phyloP scores from a whole-genome alignment of 345 rosid species.

The Orychophragmus violaceus region DNA sequence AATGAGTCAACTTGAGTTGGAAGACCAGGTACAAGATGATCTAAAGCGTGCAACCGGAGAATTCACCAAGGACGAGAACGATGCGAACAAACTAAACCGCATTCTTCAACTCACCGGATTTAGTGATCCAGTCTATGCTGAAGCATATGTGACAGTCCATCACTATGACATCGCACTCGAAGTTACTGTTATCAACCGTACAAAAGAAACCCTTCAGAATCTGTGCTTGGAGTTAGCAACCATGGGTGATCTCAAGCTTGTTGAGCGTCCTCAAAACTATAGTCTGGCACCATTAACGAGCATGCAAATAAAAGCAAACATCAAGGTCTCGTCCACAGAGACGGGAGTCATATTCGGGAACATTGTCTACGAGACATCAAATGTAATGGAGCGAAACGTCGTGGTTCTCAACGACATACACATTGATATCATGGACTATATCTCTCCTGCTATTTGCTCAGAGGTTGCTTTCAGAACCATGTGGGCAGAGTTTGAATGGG shows the following conservation, averaged over 20 bases:
- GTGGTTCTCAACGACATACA: conserved; percentile 96
- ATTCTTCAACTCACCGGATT: conserved; percentile 98
- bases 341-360: conserved; percentile 98
- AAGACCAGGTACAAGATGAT: conserved; percentile 98
- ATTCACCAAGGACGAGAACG: conserved; percentile 88
- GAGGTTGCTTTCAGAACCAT: conserved; percentile 89
- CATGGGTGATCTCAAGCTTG: conserved; percentile 98
- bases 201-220: conserved; percentile 96
- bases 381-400: conserved; percentile 82
- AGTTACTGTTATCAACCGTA: conserved; percentile 88
- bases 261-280: conserved; percentile 97
- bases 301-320: conserved; percentile 97
- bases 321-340: conserved; percentile 97
- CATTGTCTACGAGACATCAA: conserved; percentile 92
- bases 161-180: conserved; percentile 97
- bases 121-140: conserved; percentile 99
- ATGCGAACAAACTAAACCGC: conserved; percentile 92
- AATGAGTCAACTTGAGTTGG: conserved; percentile 99
- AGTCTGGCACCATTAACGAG: conserved; percentile 90
- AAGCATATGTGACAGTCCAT: conserved; percentile 94
- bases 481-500: conserved; percentile 99
- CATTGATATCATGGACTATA: conserved; percentile 98
- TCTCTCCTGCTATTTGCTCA: conserved; percentile 87
- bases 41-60: conserved; percentile 98
- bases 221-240: conserved; percentile 95